Evolutionary conservation across 192 early-diverging fungal species (phyloP), one percentile per base, ranked within the genome.

Genomic region (Podila verticillata): DNA sequence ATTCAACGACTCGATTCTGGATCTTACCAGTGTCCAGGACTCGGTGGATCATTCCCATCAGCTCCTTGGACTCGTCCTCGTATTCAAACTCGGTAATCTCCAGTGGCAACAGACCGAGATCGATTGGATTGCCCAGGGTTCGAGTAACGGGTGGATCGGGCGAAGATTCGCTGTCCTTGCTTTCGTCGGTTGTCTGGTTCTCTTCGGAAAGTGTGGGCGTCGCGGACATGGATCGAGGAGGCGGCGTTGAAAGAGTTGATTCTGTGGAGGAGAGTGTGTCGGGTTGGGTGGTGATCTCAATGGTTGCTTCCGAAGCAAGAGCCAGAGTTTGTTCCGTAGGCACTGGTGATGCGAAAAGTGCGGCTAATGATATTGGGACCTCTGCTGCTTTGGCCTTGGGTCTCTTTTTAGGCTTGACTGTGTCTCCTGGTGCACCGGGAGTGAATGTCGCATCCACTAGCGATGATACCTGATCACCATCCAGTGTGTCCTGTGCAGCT

Each of bases 71-170:
- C 51, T 80, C 70, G 17, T 80, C 77, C 31, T 58, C 65, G 36
- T 68, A 65, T 28, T 68, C 47, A 48, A 39, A 80, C 6, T 62
- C 31, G 7, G 35, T 13, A 44, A 72, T 57, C 26, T 72, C 65
- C 0, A 29, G 17, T 22, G 77, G 70, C 12, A n/a, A 35, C 5
- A 80, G 66, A 17, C 61, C 70, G 6, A 80, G 51, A 1, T 68
- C 59, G 29, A 80, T 80, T 7, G 77, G 77, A 28, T 80, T 72
- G 2, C 77, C 77, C 44, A 58, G 51, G 28, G 54, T 69, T 34
- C 24, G 9, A 30, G 30, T 56, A 6, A 30, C 39, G 47, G 30
- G 48, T 0, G 58, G 22, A 54, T 17, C 15, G 34, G 29, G 39
- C 39, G 48, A 35, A 17, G 13, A 29, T 6, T 64, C 32, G 19